Evolutionary conservation across 495 filamentous ascomycete species (phyloP), one percentile per base, ranked within the genome.

Genomic region (Trichoderma gamsii): DNA sequence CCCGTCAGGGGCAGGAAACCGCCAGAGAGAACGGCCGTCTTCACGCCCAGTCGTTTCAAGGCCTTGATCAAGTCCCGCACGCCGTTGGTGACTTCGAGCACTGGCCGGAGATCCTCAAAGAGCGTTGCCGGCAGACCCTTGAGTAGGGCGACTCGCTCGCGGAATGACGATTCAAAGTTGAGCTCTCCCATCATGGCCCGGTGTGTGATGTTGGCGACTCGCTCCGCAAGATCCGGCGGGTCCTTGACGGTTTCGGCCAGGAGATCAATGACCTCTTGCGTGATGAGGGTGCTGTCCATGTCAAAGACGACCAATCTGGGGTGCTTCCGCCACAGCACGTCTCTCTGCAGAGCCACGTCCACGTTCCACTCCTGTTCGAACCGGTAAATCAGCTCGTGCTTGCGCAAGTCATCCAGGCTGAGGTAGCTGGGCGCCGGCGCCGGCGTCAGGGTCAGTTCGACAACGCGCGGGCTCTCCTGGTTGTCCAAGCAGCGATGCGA

Each of bases 281-380:
- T 86, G 71, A 99, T 97, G 67, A 99, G 83, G 0, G 95, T 99
- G 69, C 89, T 92, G 77, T 99, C 95, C 95, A 99, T 99, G 74
- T 99, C 95, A 72, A 99, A 99, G 32, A 96, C 88, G 2, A 91
- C 93, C 6, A 99, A 80, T 3, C 91, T 87, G 74, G 92, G 90
- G 74, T 93, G 84, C 27, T 86, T 83, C 52, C 89, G 85, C 80
- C 88, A 92, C n/a, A 91, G 81, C 41, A 81, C 85, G 69, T 93
- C 89, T 61, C 73, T 71, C 75, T 92, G 89, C 65, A 96, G 79
- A 12, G 89, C 86, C 12, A 92, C 87, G 72, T 97, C 92, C 41
- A 96, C 86, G 71, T 92, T 92, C 91, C 91, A 95, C 76, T 93
- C 90, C 38, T 85, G 83, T 83, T 95, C 91, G 70, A 93, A 94